phyloP scores from a whole-genome alignment of 1,139 yeast genomes.

The Pichia norvegensis region DNA sequence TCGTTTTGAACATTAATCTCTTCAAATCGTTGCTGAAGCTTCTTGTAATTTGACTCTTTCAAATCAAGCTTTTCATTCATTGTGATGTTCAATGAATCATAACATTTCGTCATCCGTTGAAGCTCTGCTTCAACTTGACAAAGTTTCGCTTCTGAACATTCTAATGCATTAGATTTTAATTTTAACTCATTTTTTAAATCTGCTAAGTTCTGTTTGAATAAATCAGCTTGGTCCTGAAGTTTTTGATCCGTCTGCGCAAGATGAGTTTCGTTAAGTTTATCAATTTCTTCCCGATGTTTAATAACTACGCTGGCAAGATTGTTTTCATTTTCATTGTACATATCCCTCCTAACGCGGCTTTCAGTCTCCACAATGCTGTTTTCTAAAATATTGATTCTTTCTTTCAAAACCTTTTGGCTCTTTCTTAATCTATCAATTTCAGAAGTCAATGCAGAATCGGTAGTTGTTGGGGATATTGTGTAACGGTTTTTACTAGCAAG shows the following conservation, averaged over 20 bases:
- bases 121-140: not conserved
- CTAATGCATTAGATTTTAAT: slow-evolving; percentile 10
- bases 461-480: slow-evolving; percentile 4
- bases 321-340: slow-evolving; percentile 20
- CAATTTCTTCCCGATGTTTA: slow-evolving; percentile 17
- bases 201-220: slow-evolving; percentile 14
- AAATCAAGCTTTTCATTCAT: not conserved
- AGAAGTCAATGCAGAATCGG: slow-evolving; percentile 9
- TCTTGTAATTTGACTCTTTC: slow-evolving; percentile 1
- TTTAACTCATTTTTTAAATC: slow-evolving; percentile 3
- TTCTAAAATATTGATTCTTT: slow-evolving; percentile 16
- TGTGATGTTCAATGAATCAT: not conserved
- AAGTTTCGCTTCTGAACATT: not conserved
- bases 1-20: slow-evolving; percentile 1
- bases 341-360: slow-evolving; percentile 16
- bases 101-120: not conserved
- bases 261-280: slow-evolving; percentile 11
- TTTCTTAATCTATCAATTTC: slow-evolving; percentile 21
- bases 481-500: not conserved
- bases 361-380: slow-evolving; percentile 20
- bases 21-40: slow-evolving; percentile 2
- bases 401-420: slow-evolving; percentile 16
- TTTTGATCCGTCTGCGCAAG: slow-evolving; percentile 15
- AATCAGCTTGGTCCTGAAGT: slow-evolving; percentile 19
- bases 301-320: slow-evolving; percentile 15